A percentile compares a stretch with the other conserved stretches of the same genome.
These are phyloP conservation scores for Geotrichum histeridarum DNA, from an alignment of 1,139 yeast species.

Conservation along the genomic window DNA sequence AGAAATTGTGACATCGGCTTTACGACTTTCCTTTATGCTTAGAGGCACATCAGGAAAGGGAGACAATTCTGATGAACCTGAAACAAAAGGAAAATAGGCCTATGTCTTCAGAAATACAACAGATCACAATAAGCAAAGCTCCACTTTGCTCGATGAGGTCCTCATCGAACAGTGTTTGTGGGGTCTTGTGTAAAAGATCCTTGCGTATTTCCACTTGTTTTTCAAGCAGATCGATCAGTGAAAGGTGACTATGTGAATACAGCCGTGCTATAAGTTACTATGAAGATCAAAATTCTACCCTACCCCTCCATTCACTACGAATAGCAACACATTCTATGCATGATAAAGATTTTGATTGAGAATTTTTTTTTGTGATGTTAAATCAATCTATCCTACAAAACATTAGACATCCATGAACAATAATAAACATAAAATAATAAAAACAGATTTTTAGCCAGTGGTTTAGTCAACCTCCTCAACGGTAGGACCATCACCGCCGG, in stretches of 20 bases:
- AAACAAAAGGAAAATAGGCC: not conserved
- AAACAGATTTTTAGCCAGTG: not conserved
- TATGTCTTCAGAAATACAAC: not conserved
- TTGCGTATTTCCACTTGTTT: too few relatives aligned
- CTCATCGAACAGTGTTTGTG: too few relatives aligned
- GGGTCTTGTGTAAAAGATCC: too few relatives aligned
- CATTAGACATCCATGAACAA: not conserved
- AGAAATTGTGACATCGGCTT: too few relatives aligned
- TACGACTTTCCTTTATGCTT: too few relatives aligned
- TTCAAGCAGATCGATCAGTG: too few relatives aligned
- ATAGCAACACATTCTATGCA: not conserved
- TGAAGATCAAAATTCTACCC: too few relatives aligned
- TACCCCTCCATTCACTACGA: not conserved
- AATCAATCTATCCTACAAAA: not conserved
- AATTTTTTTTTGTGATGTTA: not conserved
- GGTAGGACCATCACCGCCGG: conserved; percentile 59
- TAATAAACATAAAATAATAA: too few relatives aligned
- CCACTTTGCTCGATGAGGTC: not conserved
- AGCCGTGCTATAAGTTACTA: too few relatives aligned
- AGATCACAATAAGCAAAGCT: not conserved
- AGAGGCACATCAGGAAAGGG: too few relatives aligned
- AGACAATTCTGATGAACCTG: not conserved
- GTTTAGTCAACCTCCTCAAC: conserved; percentile 87
- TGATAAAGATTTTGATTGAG: not conserved
- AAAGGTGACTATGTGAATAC: too few relatives aligned